A percentile compares a stretch with the other conserved stretches of the same genome.
Conservation (phyloP, 2,329 filamentous ascomycete genomes). For the Aspergillus clavatus region DNA sequence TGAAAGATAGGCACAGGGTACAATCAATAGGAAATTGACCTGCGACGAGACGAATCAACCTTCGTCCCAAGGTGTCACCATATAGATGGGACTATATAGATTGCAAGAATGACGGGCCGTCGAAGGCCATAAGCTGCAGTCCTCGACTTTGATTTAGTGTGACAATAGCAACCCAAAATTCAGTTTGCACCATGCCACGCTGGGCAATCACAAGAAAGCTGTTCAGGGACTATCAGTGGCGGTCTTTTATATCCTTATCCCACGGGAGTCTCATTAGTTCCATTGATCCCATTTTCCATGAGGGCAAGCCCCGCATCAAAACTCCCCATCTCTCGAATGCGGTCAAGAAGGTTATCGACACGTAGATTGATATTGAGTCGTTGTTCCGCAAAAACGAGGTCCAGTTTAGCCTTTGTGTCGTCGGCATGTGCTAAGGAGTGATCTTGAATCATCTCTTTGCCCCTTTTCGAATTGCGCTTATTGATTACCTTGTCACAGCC, state of each 20-base stretch:
- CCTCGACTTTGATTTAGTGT: no score
- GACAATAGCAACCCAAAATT: no score
- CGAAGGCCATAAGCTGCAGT: no score
- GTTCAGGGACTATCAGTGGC: background rate
- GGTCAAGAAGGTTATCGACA: constrained; percentile 31
- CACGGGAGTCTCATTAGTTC: constrained; percentile 13
- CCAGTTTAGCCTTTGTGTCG: constrained; percentile 33
- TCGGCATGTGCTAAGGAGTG: constrained; percentile 33
- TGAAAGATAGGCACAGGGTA: no score
- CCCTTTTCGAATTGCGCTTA: constrained; percentile 30
- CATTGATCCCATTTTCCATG: constrained; percentile 12
- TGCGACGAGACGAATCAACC: no score
- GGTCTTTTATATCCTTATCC: constrained; percentile 7
- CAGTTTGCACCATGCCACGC: no score
- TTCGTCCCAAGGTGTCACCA: no score
- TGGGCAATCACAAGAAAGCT: no score
- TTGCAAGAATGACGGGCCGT: no score
- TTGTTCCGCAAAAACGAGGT: constrained; percentile 34
- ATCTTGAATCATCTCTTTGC: constrained; percentile 30
- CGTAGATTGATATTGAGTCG: constrained; percentile 29
- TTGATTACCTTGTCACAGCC: constrained; percentile 30
- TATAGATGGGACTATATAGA: no score
- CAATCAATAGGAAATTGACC: no score
- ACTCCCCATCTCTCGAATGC: constrained; percentile 27
- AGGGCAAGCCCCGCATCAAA: constrained; percentile 14